These are phyloP conservation scores for Narthecium ossifragum DNA, from an alignment of 106 monocot species.

Conservation along the genomic window DNA sequence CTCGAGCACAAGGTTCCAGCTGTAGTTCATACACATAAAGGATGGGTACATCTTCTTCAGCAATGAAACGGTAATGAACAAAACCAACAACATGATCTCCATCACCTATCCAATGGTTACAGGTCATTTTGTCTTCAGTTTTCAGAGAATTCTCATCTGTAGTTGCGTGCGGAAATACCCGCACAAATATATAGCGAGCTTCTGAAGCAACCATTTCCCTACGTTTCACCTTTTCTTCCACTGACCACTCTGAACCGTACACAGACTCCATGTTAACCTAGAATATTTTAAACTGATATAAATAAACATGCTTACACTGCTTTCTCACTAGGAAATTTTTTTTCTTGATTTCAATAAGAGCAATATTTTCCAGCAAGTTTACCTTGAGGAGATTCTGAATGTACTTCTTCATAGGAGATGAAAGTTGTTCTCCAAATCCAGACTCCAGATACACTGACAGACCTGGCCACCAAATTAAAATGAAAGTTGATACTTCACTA, in stretches of 20 bases:
- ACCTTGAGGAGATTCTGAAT: conserved; percentile 87
- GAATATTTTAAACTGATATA: too few relatives aligned
- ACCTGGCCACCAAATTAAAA: conserved; percentile 28
- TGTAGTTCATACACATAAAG: conserved; percentile 94
- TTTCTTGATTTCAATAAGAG: too few relatives aligned
- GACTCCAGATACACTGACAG: conserved; percentile 74
- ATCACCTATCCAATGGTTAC: conserved; percentile 23
- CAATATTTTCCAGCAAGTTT: too few relatives aligned
- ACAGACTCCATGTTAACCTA: conserved; percentile 86
- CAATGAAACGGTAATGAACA: conserved; percentile 76
- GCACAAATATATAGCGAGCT: conserved; percentile 76
- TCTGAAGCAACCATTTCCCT: conserved; percentile 86
- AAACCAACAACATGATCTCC: conserved; percentile 57
- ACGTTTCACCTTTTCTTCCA: conserved; percentile 78
- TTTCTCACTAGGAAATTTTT: too few relatives aligned
- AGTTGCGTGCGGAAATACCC: conserved; percentile 21
- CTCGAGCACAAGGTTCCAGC: conserved; percentile 54
- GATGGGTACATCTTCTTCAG: conserved; percentile 87
- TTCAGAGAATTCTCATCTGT: conserved; percentile 3
- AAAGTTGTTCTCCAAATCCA: conserved; percentile 58
- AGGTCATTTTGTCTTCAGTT: conserved; percentile 17
- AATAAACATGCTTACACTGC: too few relatives aligned
- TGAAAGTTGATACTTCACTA: background rate
- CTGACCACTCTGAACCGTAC: conserved; percentile 74
- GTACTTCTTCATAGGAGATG: conserved; percentile 59